Percentiles rank a stretch among this genome's conserved stretches.
These are phyloP conservation scores for Myxozyma geophila DNA, from an alignment of 805 yeast species.

Conservation along the genomic window DNA sequence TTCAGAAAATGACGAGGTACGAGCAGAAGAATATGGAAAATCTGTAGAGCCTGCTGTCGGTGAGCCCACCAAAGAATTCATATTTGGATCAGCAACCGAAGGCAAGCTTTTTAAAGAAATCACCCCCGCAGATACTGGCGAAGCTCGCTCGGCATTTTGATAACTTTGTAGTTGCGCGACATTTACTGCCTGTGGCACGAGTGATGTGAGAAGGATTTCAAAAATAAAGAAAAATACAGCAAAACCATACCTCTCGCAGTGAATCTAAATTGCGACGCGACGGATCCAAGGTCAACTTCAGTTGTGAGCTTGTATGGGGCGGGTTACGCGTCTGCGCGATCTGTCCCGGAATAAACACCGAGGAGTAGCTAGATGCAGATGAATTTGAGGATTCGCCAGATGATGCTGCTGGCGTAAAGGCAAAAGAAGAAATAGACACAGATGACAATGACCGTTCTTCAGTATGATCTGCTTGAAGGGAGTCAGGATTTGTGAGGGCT, in stretches of 20 bases:
- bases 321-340: not conserved
- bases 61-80: not conserved
- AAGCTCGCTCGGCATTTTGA: constrained; percentile 12
- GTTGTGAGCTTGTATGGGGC: not conserved
- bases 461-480: not conserved
- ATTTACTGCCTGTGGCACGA: constrained; percentile 26
- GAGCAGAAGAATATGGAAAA: constrained; percentile 1
- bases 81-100: not conserved
- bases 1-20: constrained; percentile 1
- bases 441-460: constrained; percentile 3
- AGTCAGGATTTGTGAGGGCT: not conserved
- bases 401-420: not conserved
- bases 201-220: not conserved
- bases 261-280: constrained; percentile 12
- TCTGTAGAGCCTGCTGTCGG: constrained; percentile 3
- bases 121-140: constrained; percentile 3
- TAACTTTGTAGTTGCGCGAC: constrained; percentile 27
- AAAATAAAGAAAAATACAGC: not conserved
- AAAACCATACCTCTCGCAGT: constrained; percentile 25
- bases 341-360: not conserved
- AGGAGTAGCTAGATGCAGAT: not conserved
- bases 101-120: not conserved
- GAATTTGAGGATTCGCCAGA: constrained; percentile 1
- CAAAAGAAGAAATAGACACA: not conserved
- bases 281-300: constrained; percentile 15